phyloP scores from a whole-genome alignment of 768 basidiomycete genomes.

The Phlebiopsis flavidoalba region DNA sequence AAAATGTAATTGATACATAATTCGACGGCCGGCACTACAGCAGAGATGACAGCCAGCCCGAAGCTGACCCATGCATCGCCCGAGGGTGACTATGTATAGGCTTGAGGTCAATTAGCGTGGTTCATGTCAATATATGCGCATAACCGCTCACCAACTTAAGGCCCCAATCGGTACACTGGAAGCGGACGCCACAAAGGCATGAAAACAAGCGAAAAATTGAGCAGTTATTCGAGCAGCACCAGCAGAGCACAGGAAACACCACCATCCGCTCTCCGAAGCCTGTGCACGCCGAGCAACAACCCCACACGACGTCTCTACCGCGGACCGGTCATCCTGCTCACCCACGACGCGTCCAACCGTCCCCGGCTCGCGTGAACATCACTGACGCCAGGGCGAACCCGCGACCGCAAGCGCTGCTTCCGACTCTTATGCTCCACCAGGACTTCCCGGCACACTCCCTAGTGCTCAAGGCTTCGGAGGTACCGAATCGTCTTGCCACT shows the following conservation, averaged over 20 bases:
- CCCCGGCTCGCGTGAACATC: slow-evolving; percentile 7
- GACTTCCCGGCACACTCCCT: slow-evolving; percentile 8
- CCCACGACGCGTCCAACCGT: slow-evolving; percentile 18
- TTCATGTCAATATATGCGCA: too few species aligned
- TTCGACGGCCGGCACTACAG: too few species aligned
- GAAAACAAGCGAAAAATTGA: slow-evolving; percentile 6
- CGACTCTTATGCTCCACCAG: slow-evolving; percentile 16
- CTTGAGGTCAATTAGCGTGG: too few species aligned
- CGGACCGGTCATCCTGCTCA: slow-evolving; percentile 15
- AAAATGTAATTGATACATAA: too few species aligned
- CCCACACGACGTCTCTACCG: too few species aligned
- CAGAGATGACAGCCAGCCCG: too few species aligned
- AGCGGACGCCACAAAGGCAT: slow-evolving; percentile 1
- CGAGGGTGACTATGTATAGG: too few species aligned
- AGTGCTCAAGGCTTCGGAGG: slow-evolving; percentile 16
- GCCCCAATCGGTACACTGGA: too few species aligned
- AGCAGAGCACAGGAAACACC: not conserved
- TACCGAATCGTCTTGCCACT: slow-evolving; percentile 1
- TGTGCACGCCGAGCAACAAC: not conserved
- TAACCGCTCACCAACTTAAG: too few species aligned
- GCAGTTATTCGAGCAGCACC: not conserved
- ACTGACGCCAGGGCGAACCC: not conserved
- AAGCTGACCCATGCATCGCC: too few species aligned
- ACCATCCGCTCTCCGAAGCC: slow-evolving; percentile 15
- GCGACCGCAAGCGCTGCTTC: slow-evolving; percentile 14